Conservation (phyloP, 371 early-diverging fungal species). For the Rhizomucor miehei region DNA sequence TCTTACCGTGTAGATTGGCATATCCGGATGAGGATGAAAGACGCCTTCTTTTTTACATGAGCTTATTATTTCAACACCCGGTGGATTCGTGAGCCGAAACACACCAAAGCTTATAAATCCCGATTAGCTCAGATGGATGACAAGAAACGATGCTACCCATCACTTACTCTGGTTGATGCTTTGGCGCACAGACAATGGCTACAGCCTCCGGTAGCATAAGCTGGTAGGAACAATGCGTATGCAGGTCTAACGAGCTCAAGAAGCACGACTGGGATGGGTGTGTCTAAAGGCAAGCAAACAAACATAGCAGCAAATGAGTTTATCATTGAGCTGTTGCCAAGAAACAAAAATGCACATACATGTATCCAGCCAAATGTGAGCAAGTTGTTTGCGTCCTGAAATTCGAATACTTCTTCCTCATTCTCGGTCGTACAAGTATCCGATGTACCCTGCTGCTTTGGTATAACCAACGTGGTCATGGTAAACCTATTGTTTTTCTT, state of each 20-base stretch:
- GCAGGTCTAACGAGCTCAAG: conserved; percentile 88
- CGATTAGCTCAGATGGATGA: background rate
- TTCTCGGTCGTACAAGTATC: conserved; percentile 87
- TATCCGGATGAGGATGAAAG: conserved; percentile 85
- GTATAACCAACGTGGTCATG: conserved; percentile 82
- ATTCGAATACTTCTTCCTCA: conserved; percentile 84
- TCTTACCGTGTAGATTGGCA: conserved; percentile 63
- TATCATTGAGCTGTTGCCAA: background rate
- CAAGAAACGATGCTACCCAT: background rate
- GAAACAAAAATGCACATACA: conserved; percentile 36
- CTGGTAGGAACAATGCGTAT: conserved; percentile 93
- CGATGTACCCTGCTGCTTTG: conserved; percentile 85
- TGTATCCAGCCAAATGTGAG: conserved; percentile 93
- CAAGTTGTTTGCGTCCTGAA: conserved; percentile 71
- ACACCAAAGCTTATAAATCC: conserved; percentile 65
- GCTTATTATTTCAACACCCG: conserved; percentile 79
- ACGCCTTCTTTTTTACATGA: conserved; percentile 65
- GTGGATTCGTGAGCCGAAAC: conserved; percentile 87
- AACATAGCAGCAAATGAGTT: too few relatives aligned
- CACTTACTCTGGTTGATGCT: conserved; percentile 62
- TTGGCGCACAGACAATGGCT: conserved; percentile 89
- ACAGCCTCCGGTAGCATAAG: conserved; percentile 92
- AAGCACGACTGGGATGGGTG: conserved; percentile 95
- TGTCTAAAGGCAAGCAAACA: conserved; percentile 48
- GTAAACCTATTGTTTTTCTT: conserved; percentile 65